Evolutionary conservation across 495 filamentous ascomycete species (phyloP), one percentile per base, ranked within the genome.

Genomic region (Cercophora scortea): DNA sequence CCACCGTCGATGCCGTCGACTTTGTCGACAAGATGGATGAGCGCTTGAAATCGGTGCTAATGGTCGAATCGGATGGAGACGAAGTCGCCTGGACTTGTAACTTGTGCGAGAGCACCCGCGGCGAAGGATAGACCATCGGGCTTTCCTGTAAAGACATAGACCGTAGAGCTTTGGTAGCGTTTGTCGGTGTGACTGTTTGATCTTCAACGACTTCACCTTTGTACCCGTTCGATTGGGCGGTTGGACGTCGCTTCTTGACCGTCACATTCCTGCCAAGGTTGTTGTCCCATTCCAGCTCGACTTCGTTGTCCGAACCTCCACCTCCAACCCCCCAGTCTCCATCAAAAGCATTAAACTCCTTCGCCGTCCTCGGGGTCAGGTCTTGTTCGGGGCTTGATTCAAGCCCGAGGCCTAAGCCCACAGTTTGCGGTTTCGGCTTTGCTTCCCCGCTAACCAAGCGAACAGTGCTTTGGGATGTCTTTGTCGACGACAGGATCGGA

Each of bases 11-110:
- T 8, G 78, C 74, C 7, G 74, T 78, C 45, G 77, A 80, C 46
- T 63, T 74, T 17, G 69, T 73, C 10, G 87, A 89, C 53, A 83
- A 73, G 13, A 71, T 74, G 16, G 87, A 91, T 34, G 80, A 76
- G 36, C 78, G 68, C 50, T 71, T 72, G 6, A 75, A 63, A 41
- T 78, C 70, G 53, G 64, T 69, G 60, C 62, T 74, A 43, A 61
- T 71, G 51, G 75, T 71, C 17, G 74, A 70, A 55, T 70, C 61
- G 34, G 70, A 71, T 35, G 61, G 67, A 38, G 69, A 68, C 12
- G 66, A 59, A 15, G 66, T 62, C 8, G 53, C 32, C 25, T 51
- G 54, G 7, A 53, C 49, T 42, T 58, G 58, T 45, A 57, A 54
- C 11, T 55, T 56, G 18, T 68, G 61, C 25, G 62, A 58, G 19